Base-by-base conservation (phyloP, 208 protist species). In the Acanthamoeba sp. region DNA sequence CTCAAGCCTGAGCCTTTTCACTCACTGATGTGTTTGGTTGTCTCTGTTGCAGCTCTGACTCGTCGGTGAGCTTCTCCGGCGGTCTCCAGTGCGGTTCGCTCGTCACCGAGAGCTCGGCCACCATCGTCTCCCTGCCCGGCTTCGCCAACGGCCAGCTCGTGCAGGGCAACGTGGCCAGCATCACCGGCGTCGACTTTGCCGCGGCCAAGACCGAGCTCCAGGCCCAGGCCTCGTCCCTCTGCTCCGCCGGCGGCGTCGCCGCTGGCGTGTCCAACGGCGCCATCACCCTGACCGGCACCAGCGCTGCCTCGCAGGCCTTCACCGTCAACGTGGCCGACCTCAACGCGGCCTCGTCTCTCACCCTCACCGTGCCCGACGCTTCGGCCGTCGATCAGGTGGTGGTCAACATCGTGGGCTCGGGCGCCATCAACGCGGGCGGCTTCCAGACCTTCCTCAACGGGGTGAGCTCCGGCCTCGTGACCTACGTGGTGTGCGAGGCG, bases 391-490 rank as follows among this genome's bases (percentile, higher is more conserved):
- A 59, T 3, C 40, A 20, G 24, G 78, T 87, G 78, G 45, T 59
- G n/a, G 20, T 87, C 32, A n/a, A 40, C 45, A 18, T 87, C 10
- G n/a, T 40, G 45, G 78, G 78, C 45, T 87, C 78, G 45, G 2
- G 42, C 2, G 45, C 76, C 42, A 22, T 84, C 24, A 45, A 52
- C 40, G 52, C 29, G 16, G 73, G 73, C 42, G 73, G 73, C 34
- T 84, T 84, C 73, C 73, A 84, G 73, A 84, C 73, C 38, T 84
- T 84, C 73, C 73, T 84, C 73, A 84, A 84, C 42, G 73, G 73
- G 0, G 73, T 84, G 3, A 22, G 27, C 27, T 84, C 73, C 2
- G 73, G 73, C 38, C 42, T 84, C 18, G 73, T 84, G 40, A 84
- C 73, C 24, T 84, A 52, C 38, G 73, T 84, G 3, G 73, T 84